Base-by-base conservation (phyloP, 164 flowering plant genomes). In the Vitis labrusca region DNA sequence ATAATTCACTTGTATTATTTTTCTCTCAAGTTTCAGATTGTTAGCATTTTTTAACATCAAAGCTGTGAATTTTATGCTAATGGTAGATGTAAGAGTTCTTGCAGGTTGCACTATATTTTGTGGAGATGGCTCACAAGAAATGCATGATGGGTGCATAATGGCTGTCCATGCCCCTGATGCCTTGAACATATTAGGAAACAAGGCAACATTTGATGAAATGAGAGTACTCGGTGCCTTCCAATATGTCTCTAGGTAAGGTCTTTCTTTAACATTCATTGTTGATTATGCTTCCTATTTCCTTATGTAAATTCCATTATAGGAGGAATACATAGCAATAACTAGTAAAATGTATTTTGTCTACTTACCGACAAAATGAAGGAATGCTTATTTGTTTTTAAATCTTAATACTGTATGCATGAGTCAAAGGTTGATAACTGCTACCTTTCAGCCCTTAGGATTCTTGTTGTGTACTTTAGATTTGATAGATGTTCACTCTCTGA, bases 181-280 rank as follows among this genome's bases (percentile, higher is more conserved):
- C 51, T 66, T 91, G 53, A 80, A 73, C 44, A 71, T 89, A 64
- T 75, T 91, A 63, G 97, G 91, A 67, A 71, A 81, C 19, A 72
- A 85, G 77, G 97, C 90, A 67, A 89, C 97, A 50, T 76, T 44
- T 47, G 93, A 94, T 65, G 98, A 94, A 79, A 53, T 10, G 51
- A 86, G 90, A 81, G 71, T 92, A 37, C 90, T 95, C 57, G 97
- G 98, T 71, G 97, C 97, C 66, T 95, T 95, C 71, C 94, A 89
- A 72, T 95, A 93, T 79, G 88, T 79, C 17, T 82, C 87, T 77
- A 95, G 97, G 98, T 75, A 66, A 53, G 27, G n/a, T 53, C 5
- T 7, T 37, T 59, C 17, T 37, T 37, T 6, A 37, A 37, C 5
- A 3, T 37, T 37, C 44, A 37, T 37, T 37, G 44, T 6, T 37